These are phyloP conservation scores for Metarhizium humberi DNA, from an alignment of 2,329 filamentous ascomycete genomes.

Conservation along the genomic window DNA sequence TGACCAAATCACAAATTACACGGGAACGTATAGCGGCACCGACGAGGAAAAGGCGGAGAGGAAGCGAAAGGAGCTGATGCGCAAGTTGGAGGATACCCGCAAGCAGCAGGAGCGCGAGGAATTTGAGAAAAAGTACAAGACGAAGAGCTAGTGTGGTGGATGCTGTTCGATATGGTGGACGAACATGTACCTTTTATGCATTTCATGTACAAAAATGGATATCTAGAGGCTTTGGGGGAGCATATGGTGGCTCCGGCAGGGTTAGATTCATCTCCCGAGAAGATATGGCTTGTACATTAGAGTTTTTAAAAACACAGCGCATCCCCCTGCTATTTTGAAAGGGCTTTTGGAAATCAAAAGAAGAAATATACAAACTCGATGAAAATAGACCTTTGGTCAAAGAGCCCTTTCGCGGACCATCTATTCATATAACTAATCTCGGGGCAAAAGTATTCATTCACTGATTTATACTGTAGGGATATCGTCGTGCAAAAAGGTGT, in stretches of 20 bases:
- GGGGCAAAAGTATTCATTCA: neutral
- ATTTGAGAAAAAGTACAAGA: conserved; percentile 33
- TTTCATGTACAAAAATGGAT: neutral
- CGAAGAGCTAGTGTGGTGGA: conserved; percentile 10
- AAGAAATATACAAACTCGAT: neutral
- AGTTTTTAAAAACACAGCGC: neutral
- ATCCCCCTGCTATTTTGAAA: neutral
- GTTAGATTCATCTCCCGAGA: neutral
- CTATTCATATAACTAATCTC: neutral
- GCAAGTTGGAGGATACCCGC: conserved; percentile 25
- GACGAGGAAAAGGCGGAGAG: conserved; percentile 25
- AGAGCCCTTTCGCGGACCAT: neutral
- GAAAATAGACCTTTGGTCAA: neutral
- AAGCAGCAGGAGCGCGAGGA: conserved; percentile 26
- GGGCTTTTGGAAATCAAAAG: neutral
- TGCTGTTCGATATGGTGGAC: neutral
- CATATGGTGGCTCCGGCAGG: neutral
- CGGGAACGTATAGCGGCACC: conserved; percentile 21
- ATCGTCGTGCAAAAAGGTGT: neutral
- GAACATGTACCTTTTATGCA: neutral
- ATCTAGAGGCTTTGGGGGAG: neutral
- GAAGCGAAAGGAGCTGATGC: conserved; percentile 23
- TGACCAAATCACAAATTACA: conserved; percentile 23
- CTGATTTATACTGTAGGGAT: neutral
- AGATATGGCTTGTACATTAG: conserved; percentile 11